Evolutionary conservation across 148 eudicot species (phyloP).

Genomic region (Dianthus caryophyllus): DNA sequence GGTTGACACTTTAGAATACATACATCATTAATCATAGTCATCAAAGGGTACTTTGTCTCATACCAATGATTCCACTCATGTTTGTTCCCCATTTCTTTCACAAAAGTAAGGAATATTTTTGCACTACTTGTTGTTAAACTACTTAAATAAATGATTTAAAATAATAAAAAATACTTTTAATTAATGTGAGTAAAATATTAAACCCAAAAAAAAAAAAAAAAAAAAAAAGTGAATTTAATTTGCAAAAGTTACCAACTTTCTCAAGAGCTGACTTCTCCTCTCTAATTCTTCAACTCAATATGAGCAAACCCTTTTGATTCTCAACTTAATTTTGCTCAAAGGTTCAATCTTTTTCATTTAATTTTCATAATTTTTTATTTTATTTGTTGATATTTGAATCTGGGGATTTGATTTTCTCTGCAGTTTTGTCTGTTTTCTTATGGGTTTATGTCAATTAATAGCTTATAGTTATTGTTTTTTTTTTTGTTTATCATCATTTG

Average conservation of each 20-base stretch:
- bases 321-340: background rate
- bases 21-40: background rate
- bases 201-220: background rate
- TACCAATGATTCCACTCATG: background rate
- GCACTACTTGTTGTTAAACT: background rate
- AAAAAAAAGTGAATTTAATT: no score
- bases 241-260: constrained; percentile 25
- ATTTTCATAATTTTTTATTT: constrained; percentile 1
- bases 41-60: constrained; percentile 1
- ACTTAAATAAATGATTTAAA: constrained; percentile 1
- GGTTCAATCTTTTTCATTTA: constrained; percentile 9
- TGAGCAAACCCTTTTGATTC: background rate
- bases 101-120: constrained; percentile 8
- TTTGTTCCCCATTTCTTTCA: constrained; percentile 6
- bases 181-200: no score
- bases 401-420: constrained; percentile 7
- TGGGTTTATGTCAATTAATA: no score
- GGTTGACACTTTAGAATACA: no score
- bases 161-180: no score
- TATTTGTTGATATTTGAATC: background rate
- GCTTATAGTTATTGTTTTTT: background rate
- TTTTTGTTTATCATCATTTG: background rate
- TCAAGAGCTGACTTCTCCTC: constrained; percentile 22
- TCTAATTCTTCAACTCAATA: background rate
- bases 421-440: background rate